A percentile compares a stretch with the other conserved stretches of the same genome.
phyloP scores from a whole-genome alignment of 257 asterid genomes.

The Nicotiana tomentosiformis region DNA sequence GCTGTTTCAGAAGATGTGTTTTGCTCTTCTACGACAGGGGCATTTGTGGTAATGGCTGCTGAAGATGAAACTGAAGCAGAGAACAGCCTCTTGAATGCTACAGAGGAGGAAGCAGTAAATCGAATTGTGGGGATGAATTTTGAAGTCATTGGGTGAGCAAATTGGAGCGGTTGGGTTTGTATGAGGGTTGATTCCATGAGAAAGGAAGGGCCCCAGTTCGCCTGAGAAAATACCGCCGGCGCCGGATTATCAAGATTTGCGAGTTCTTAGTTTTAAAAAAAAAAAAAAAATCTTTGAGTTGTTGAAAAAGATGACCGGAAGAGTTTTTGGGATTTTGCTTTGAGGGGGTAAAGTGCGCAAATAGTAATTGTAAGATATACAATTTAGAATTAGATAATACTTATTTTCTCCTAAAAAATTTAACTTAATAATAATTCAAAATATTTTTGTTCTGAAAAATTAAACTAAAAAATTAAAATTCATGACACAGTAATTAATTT shows the following conservation, averaged over 20 bases:
- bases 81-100: slow-evolving; percentile 26
- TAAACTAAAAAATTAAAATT: no score
- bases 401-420: no score
- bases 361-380: no score
- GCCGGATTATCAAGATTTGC: background rate
- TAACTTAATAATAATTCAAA: no score
- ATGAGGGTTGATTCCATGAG: background rate
- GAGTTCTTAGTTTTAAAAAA: no score
- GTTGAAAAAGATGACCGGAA: no score
- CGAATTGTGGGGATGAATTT: slow-evolving; percentile 24
- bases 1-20: slow-evolving; percentile 24
- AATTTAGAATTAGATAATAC: no score
- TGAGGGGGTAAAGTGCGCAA: no score
- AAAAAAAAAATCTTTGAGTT: no score
- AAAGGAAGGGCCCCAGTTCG: background rate
- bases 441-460: no score
- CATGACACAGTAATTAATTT: no score
- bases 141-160: background rate
- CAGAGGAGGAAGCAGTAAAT: slow-evolving; percentile 34
- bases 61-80: slow-evolving; percentile 28
- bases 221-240: background rate
- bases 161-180: background rate
- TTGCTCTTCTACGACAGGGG: slow-evolving; percentile 3
- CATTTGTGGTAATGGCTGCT: slow-evolving; percentile 9
- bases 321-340: no score